These are phyloP conservation scores for Dendrobium nobile DNA, from an alignment of 106 monocot species.

Conservation along the genomic window DNA sequence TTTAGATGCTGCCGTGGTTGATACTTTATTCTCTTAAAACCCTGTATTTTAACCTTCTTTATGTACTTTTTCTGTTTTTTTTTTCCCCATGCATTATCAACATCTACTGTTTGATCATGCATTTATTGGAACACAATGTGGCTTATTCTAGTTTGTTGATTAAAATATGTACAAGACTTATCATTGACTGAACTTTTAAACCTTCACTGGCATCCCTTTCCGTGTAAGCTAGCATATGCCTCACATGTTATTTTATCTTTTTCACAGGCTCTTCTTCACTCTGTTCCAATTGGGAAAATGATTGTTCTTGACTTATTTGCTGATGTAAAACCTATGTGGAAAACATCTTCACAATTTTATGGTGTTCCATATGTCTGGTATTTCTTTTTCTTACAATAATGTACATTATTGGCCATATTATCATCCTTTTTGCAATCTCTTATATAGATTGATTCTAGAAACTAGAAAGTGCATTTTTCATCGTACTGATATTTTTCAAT, in stretches of 20 bases:
- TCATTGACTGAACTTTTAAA: background rate
- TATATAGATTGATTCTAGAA: background rate
- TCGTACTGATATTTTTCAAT: background rate
- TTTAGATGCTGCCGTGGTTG: too few species aligned
- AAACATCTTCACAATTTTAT: constrained; percentile 85
- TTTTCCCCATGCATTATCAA: too few species aligned
- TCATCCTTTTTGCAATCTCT: background rate
- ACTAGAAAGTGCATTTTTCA: background rate
- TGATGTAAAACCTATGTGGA: constrained; percentile 96
- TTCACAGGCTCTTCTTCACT: constrained; percentile 87
- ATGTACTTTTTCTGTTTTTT: too few species aligned
- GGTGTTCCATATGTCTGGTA: constrained; percentile 99
- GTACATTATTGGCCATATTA: background rate
- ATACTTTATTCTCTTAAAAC: too few species aligned
- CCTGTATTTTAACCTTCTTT: too few species aligned
- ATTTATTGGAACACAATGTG: background rate
- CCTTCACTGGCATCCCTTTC: background rate
- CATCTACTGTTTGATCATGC: background rate
- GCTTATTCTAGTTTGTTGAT: background rate
- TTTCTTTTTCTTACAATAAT: background rate
- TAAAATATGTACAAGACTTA: background rate
- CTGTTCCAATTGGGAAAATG: constrained; percentile 95
- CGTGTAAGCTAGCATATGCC: background rate
- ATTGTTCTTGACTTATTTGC: constrained; percentile 97
- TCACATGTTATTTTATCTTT: background rate